phyloP scores from a whole-genome alignment of 345 rosid species.

The Eucalyptus cladocalyx region DNA sequence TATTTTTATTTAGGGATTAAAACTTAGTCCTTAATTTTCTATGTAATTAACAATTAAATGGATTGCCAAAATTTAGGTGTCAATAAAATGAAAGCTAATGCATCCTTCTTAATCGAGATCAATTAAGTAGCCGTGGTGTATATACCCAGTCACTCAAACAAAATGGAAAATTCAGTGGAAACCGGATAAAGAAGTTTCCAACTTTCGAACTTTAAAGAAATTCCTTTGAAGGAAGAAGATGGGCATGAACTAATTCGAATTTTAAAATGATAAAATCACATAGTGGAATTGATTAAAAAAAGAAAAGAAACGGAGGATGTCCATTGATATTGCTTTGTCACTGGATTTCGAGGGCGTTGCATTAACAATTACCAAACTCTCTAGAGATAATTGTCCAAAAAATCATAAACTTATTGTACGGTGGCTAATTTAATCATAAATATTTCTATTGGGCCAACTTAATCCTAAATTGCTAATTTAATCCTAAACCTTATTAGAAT shows the following conservation, averaged over 20 bases:
- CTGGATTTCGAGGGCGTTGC: not conserved
- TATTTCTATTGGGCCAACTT: too few species aligned
- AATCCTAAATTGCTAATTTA: too few species aligned
- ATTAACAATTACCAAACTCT: too few species aligned
- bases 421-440: not conserved
- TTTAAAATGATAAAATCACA: not conserved
- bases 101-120: not conserved
- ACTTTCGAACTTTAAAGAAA: not conserved
- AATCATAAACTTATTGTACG: rapidly evolving
- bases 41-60: too few species aligned
- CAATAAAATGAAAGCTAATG: not conserved
- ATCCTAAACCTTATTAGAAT: not conserved
- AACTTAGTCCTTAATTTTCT: too few species aligned
- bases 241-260: not conserved
- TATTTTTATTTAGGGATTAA: too few species aligned
- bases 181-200: not conserved
- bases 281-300: not conserved
- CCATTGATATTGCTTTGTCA: not conserved
- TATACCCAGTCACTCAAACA: not conserved
- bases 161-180: not conserved
- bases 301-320: not conserved
- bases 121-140: not conserved
- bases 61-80: too few species aligned
- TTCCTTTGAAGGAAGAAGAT: not conserved
- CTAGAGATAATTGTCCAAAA: not conserved